Base-by-base conservation (phyloP, 2,329 filamentous ascomycete genomes). In the Pseudonectria foliicola region DNA sequence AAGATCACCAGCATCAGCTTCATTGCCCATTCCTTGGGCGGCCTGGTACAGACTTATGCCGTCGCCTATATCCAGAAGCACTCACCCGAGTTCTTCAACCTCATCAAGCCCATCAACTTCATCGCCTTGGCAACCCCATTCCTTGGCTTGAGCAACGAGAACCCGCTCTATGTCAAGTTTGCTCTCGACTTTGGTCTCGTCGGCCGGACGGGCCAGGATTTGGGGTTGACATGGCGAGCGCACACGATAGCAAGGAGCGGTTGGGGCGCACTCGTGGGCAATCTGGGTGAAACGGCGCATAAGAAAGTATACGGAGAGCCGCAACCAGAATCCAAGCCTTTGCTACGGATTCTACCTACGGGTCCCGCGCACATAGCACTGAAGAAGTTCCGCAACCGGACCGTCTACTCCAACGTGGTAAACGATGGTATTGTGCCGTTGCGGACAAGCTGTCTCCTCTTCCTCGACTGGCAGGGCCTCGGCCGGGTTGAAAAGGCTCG, bases 1-100 rank as follows among this genome's bases (percentile, higher is more conserved):
- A 81, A 79, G 47, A 87, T 94, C 52, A 92, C 88, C 10, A 94
- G 88, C 57, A 95, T 96, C 57, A 95, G 89, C 54, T 95, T 96
- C 55, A 76, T 96, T 37, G 88, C 81, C 0, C 90, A 96, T 61
- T 95, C 89, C 0, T 74, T 96, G 0, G 90, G 90, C 18, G 90
- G 90, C 0, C 68, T 94, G 13, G 75, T 95, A 12, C 90, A 96
- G 59, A 94, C 85, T 0, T 96, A 96, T 56, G 90, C 90, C 3
- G 81, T 96, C 38, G 90, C 89, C 7, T 96, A 96, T 57, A 94
- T 96, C 29, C 85, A 95, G 51, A 95, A 95, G 56, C 88, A 96
- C 57, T 94, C 87, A 1, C 90, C 90, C 1, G 67, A 81, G 8
- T 96, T 96, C 57, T 96, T 96, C 51, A 74, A 89, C 32, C 66